Percentiles rank a stretch among this genome's conserved stretches.
Evolutionary conservation across 495 filamentous ascomycete species (phyloP).

Genomic region (Corynascus novoguineensis): DNA sequence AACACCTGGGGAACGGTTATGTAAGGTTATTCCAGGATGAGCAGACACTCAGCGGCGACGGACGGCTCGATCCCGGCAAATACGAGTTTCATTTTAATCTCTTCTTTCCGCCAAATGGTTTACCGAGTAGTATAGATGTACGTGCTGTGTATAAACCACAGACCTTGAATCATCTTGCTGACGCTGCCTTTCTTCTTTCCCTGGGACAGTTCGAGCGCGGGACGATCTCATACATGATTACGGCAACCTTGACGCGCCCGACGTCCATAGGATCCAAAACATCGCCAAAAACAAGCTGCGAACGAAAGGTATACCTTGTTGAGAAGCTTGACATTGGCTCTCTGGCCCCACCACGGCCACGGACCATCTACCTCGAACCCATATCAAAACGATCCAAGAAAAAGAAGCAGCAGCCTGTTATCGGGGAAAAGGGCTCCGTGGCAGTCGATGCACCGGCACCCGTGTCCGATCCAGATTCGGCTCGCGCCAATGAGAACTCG

Average conservation of each 20-base stretch:
- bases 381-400: constrained; percentile 52
- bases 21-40: constrained; percentile 89
- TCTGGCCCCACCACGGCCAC: constrained; percentile 53
- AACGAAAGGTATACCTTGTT: constrained; percentile 69
- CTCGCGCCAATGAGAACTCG: constrained; percentile 38
- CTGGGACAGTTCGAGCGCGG: constrained; percentile 81
- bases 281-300: constrained; percentile 68
- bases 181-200: no score
- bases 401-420: constrained; percentile 32
- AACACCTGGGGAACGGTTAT: constrained; percentile 77
- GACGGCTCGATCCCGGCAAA: constrained; percentile 72
- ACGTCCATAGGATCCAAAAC: constrained; percentile 55
- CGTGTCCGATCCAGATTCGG: constrained; percentile 35
- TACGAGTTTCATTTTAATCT: constrained; percentile 95
- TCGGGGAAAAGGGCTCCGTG: constrained; percentile 22
- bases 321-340: constrained; percentile 62
- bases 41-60: constrained; percentile 82
- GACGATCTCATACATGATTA: constrained; percentile 83
- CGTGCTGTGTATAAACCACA: constrained; percentile 29
- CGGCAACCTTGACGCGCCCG: constrained; percentile 82
- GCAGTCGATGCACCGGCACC: constrained; percentile 28
- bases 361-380: constrained; percentile 77
- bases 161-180: no score
- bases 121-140: constrained; percentile 94
- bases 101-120: constrained; percentile 63